These are phyloP conservation scores for Plasmodium adleri DNA, from an alignment of 169 alveolate genomes.

Conservation along the genomic window DNA sequence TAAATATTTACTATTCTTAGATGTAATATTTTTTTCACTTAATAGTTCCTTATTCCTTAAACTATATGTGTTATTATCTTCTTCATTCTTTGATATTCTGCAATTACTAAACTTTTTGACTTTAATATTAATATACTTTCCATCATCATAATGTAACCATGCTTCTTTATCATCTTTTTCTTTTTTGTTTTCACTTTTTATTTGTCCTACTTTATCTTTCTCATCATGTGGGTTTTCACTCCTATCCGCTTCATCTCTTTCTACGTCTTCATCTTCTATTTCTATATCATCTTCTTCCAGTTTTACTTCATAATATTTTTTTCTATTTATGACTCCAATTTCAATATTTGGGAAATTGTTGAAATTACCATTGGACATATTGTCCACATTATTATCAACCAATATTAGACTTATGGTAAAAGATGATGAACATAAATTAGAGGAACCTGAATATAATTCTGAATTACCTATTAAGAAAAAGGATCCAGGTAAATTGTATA, in stretches of 20 bases:
- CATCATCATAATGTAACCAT: too few relatives aligned
- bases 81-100: constrained; percentile 21
- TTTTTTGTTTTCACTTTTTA: too few relatives aligned
- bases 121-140: background rate
- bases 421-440: constrained; percentile 8
- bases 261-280: background rate
- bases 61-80: background rate
- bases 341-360: constrained; percentile 21
- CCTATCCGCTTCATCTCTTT: background rate
- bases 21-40: constrained; percentile 18
- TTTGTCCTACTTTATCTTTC: too few relatives aligned
- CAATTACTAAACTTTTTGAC: constrained; percentile 14
- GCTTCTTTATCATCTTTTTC: too few relatives aligned
- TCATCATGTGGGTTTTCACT: background rate
- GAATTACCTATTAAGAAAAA: constrained; percentile 37
- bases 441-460: constrained; percentile 53
- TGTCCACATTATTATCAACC: background rate
- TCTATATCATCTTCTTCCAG: background rate
- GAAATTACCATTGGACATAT: constrained; percentile 2
- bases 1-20: constrained; percentile 8
- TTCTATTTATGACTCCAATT: constrained; percentile 40
- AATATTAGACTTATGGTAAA: constrained; percentile 34
- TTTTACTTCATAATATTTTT: background rate
- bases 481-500: constrained; percentile 14
- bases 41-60: background rate